Base-by-base conservation (phyloP, 495 filamentous ascomycete genomes). In the Pyrenopolyporus hunteri region DNA sequence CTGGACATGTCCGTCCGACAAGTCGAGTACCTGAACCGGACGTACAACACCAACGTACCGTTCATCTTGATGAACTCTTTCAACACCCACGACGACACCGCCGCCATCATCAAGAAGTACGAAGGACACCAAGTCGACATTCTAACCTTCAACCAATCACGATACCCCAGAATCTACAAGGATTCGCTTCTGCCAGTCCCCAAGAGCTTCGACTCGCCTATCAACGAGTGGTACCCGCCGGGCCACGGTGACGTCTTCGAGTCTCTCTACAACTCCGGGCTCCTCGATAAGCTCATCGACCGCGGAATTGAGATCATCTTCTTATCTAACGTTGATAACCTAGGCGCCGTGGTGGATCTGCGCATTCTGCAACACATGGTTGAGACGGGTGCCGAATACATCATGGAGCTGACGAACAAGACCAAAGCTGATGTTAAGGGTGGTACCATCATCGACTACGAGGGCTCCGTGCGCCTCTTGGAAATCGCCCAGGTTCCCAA, bases 31-130 rank as follows among this genome's bases (percentile, higher is more conserved):
- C 87, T 99, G 58, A 99, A 99, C 87, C 89, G 92, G 72, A 97
- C 90, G 37, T 98, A 96, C 81, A 86, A 89, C 66, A 91, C 96
- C 76, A 97, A 97, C 74, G 94, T 99, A 16, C 94, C 94, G 35
- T 97, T 99, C 80, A 89, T 99, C 63, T 86, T 99, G 71, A 99
- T 99, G 94, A 99, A 99, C 86, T 98, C 94, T 52, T 99, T 99
- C 89, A 99, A 99, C 84, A 99, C 94, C 72, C 92, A 98, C 76
- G 87, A 93, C 69, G 94, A 99, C 74, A 99, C 94, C 57, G 89
- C 91, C 64, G 94, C 90, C 74, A 99, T 99, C 80, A 99, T 99
- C 81, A 98, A 98, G 88, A 99, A 99, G 82, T 99, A 99, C 80
- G 93, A 99, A 80, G 95, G 94, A 63, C 95, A 99, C 85, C 96